A percentile compares a stretch with the other conserved stretches of the same genome.
Conservation (phyloP, 78 protist species). For the Dictyostelium purpureum region DNA sequence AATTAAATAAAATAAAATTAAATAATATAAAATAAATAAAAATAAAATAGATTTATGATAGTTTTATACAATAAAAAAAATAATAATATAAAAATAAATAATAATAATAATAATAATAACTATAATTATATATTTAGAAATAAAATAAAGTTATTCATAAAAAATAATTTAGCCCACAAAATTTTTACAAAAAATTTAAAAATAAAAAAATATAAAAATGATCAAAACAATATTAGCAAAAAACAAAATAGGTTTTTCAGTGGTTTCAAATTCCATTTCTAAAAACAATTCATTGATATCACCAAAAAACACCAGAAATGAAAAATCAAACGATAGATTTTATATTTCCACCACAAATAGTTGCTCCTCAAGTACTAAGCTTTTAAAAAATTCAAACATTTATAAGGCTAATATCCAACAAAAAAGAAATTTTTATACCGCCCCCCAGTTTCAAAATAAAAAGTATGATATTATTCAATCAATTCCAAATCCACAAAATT, state of each 20-base stretch:
- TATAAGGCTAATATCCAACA: no score
- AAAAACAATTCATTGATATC: not conserved
- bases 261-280: no score
- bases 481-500: not conserved
- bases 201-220: not conserved
- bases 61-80: not conserved
- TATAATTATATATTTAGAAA: not conserved
- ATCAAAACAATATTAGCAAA: not conserved
- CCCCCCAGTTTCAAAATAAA: constrained; percentile 11
- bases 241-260: not conserved
- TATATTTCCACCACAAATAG: not conserved
- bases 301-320: not conserved
- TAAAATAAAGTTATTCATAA: not conserved
- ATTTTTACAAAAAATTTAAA: not conserved
- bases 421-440: no score
- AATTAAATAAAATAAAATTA: not conserved
- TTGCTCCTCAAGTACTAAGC: not conserved
- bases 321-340: not conserved
- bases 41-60: not conserved
- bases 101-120: not conserved
- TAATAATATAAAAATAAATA: not conserved
- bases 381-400: no score
- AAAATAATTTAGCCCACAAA: not conserved
- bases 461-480: constrained; percentile 3
- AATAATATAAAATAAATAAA: not conserved